Evolutionary conservation across 2,329 filamentous ascomycete genomes (phyloP).

Genomic region (Lachnellula arida): DNA sequence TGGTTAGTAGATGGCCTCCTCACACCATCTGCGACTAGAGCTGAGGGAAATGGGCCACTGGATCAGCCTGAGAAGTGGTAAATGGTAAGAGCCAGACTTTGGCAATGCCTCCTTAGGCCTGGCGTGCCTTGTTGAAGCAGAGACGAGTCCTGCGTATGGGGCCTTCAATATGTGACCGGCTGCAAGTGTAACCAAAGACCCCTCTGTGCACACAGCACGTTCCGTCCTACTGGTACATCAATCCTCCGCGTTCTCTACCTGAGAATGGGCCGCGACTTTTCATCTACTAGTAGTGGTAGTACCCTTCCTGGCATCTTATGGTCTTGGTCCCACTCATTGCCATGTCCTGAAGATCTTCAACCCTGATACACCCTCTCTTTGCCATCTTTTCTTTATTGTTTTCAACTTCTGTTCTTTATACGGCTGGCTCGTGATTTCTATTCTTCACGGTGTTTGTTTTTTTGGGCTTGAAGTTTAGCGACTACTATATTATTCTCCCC

Average conservation of each 20-base stretch:
- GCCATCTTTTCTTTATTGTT: slow-evolving; percentile 14
- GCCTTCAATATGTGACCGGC: too few relatives aligned
- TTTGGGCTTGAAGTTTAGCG: slow-evolving; percentile 7
- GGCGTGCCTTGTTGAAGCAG: too few relatives aligned
- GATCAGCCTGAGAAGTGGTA: background rate
- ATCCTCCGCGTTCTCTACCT: background rate
- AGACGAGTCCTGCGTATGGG: too few relatives aligned
- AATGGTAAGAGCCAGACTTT: background rate
- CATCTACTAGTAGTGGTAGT: background rate
- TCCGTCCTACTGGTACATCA: background rate
- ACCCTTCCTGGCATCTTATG: background rate
- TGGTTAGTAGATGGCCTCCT: background rate
- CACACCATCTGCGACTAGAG: background rate
- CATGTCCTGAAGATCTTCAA: slow-evolving; percentile 6
- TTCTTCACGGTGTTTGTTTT: slow-evolving; percentile 21
- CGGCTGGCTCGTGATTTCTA: slow-evolving; percentile 31
- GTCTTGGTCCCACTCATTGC: background rate
- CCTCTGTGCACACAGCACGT: too few relatives aligned
- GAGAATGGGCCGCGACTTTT: background rate
- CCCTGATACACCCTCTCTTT: slow-evolving; percentile 14
- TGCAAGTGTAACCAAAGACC: too few relatives aligned
- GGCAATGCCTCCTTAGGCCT: too few relatives aligned
- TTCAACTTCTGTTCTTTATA: slow-evolving; percentile 23
- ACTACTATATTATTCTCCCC: background rate
- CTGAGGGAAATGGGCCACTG: background rate